A percentile compares a stretch with the other conserved stretches of the same genome.
Evolutionary conservation across 306 rosid species (phyloP).

Genomic region (Canavalia ensiformis): DNA sequence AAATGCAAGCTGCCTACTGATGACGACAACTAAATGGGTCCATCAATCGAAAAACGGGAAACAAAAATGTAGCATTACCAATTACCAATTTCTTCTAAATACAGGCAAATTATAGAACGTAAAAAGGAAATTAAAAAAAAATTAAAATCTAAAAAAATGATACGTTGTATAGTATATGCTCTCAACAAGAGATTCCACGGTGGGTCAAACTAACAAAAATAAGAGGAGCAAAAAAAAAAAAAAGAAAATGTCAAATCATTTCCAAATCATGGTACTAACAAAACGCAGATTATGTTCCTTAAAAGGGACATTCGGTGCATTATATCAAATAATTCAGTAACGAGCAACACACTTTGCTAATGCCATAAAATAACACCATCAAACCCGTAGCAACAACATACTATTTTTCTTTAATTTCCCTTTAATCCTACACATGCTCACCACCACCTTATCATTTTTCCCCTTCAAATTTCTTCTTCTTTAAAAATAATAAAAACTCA

Average conservation of each 20-base stretch:
- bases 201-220: constrained; percentile 31
- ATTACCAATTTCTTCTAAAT: neutral
- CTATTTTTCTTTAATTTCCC: neutral
- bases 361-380: neutral
- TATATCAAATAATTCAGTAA: neutral
- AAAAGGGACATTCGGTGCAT: neutral
- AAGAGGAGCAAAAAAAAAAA: neutral
- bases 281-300: constrained; percentile 5
- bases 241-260: constrained; percentile 29
- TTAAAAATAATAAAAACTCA: neutral
- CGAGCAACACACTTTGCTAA: neutral
- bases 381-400: neutral
- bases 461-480: neutral
- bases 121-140: neutral
- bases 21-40: constrained; percentile 39
- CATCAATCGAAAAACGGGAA: constrained; percentile 28
- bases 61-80: neutral
- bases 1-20: constrained; percentile 37
- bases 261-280: constrained; percentile 1
- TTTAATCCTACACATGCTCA: constrained; percentile 24
- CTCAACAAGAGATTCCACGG: neutral
- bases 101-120: constrained; percentile 15
- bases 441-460: constrained; percentile 6
- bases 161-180: neutral
- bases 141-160: neutral